Evolutionary conservation across 2,329 filamentous ascomycete genomes (phyloP).

Genomic region (Alternaria novae-zelandiae): DNA sequence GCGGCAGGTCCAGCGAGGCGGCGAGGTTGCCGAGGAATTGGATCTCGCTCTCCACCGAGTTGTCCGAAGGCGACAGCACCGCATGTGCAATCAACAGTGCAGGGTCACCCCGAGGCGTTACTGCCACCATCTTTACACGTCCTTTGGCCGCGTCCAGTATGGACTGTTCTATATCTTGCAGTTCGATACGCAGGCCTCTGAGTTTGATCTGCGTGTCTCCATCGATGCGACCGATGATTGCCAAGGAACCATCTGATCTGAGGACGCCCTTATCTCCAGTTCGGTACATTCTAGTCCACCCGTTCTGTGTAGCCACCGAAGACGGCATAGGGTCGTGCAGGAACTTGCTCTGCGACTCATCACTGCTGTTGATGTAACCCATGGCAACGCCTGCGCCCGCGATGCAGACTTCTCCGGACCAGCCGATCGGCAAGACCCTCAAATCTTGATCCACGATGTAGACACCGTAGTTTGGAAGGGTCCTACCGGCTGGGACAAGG

Average conservation of each 20-base stretch:
- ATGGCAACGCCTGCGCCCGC: constrained; percentile 46
- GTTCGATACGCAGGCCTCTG: constrained; percentile 49
- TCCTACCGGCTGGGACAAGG: neutral
- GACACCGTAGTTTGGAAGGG: neutral
- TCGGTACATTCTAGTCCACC: constrained; percentile 42
- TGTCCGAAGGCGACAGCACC: neutral
- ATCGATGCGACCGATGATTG: constrained; percentile 24
- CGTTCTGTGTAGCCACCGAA: neutral
- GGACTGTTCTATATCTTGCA: constrained; percentile 47
- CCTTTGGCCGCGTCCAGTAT: constrained; percentile 36
- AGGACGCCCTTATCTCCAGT: constrained; percentile 52
- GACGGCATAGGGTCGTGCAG: neutral
- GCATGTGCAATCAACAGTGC: neutral
- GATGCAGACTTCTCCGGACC: constrained; percentile 52
- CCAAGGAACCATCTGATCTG: constrained; percentile 43
- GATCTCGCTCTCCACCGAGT: neutral
- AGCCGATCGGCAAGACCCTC: constrained; percentile 49
- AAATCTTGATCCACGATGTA: constrained; percentile 52
- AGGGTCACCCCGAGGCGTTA: neutral
- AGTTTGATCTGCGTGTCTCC: constrained; percentile 35
- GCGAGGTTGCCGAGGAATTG: neutral
- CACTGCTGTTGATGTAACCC: constrained; percentile 38
- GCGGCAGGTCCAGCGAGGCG: constrained; percentile 40
- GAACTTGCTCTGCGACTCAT: constrained; percentile 20
- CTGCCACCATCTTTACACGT: neutral